Base-by-base conservation (phyloP, 768 basidiomycete species). In the Lactarius sanguifluus region DNA sequence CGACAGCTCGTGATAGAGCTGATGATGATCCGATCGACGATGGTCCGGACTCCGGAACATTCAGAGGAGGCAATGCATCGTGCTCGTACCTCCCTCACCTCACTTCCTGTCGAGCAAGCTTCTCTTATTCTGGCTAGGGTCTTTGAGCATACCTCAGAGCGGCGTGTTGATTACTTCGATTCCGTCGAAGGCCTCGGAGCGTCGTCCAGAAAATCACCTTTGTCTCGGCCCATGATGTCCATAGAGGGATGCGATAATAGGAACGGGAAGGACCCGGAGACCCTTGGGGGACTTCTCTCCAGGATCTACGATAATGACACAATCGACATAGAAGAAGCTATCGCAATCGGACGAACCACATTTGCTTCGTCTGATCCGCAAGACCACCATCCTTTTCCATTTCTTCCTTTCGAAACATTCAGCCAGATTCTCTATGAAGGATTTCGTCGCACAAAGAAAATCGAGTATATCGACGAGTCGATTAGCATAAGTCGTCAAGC, bases 391-490 rank as follows among this genome's bases (percentile, higher is more conserved):
- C 2, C 5, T 8, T 2, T 23, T 2, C 5, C 28, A 23, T 20
- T 5, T 8, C 2, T 2, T 1, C 18, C 18, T 16, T 5, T 7
- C 13, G 0, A 12, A 0, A 1, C 4, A 6, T 56, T 43, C n/a
- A 30, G 10, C 1, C 3, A 1, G 3, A 28, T 62, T 12, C 62
- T 62, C 43, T n/a, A 20, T 13, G 18, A 20, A 1, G 28, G 18
- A 2, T 60, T 60, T 12, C 3, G 2, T 0, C 30, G 18, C 30
- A 60, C 41, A 16, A 18, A 30, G 1, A 43, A 43, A 9, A 9
- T 59, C 18, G 25, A 59, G 3, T 43, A 43, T 20, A 30, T 60
- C 30, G 15, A 45, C 10, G 59, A 60, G 28, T 32, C 59, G 5
- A 45, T 60, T 47, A 20, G 20, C 12, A 10, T n/a, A 5, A 2